These are phyloP conservation scores for Nemania sp. DNA, from an alignment of 2,329 filamentous ascomycete genomes.

Conservation along the genomic window DNA sequence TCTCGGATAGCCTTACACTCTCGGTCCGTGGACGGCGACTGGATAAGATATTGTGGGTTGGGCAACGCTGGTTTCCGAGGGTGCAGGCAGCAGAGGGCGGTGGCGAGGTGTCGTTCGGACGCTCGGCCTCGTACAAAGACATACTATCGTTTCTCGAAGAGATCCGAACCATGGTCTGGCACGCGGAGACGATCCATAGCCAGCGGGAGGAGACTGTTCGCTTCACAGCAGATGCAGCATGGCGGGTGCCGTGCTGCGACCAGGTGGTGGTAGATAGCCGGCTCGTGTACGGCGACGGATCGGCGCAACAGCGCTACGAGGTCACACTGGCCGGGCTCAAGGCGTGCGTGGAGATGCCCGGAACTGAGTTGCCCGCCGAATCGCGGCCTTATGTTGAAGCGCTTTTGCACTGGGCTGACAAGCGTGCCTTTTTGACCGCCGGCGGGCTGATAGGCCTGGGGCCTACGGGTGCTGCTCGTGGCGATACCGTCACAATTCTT, in stretches of 20 bases:
- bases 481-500: slow-evolving; percentile 5
- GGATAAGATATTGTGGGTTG: not conserved
- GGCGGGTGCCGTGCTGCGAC: slow-evolving; percentile 20
- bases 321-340: not conserved
- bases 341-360: not conserved
- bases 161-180: not conserved
- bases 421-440: slow-evolving; percentile 8
- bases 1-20: not conserved
- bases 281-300: slow-evolving; percentile 3
- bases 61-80: slow-evolving; percentile 14
- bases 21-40: slow-evolving; percentile 3
- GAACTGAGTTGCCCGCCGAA: not conserved
- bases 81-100: not conserved
- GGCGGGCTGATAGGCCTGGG: slow-evolving; percentile 18
- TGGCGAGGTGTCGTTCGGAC: not conserved
- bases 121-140: slow-evolving; percentile 4
- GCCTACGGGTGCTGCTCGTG: not conserved
- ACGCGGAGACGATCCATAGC: not conserved
- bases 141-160: slow-evolving; percentile 8
- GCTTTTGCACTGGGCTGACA: slow-evolving; percentile 17
- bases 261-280: slow-evolving; percentile 9
- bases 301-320: not conserved
- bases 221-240: not conserved
- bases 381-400: slow-evolving; percentile 10
- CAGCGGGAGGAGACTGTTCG: too few species aligned